A percentile compares a stretch with the other conserved stretches of the same genome.
phyloP scores from a whole-genome alignment of 1,284 basidiomycete species.

The Sutorius eximius region DNA sequence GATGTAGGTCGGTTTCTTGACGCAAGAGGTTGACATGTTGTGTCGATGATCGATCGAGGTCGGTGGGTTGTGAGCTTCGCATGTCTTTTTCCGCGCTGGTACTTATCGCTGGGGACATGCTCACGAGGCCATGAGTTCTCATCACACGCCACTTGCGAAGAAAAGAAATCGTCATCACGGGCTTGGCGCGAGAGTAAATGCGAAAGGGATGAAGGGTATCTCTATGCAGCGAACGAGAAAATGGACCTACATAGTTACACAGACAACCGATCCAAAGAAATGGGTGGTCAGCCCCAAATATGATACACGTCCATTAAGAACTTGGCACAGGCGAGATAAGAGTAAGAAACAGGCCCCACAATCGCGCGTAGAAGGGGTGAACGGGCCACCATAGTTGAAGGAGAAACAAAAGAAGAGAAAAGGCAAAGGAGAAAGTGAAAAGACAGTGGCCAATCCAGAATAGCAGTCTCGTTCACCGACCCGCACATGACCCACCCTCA shows the following conservation, averaged over 20 bases:
- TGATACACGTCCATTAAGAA: constrained; percentile 26
- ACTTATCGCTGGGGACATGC: not conserved
- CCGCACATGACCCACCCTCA: constrained; percentile 9
- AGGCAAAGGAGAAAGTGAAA: not conserved
- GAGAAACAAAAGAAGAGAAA: constrained; percentile 7
- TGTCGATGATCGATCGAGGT: not conserved
- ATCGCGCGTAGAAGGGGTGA: constrained; percentile 6
- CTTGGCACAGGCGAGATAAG: constrained; percentile 10
- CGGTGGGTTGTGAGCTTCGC: not conserved
- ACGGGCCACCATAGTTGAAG: constrained; percentile 13
- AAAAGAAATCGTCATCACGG: not conserved
- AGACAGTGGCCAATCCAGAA: constrained; percentile 5
- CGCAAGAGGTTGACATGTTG: not conserved
- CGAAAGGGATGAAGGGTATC: constrained; percentile 23
- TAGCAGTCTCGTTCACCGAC: constrained; percentile 17
- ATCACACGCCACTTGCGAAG: not conserved
- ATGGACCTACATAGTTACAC: constrained; percentile 28
- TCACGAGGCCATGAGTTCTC: not conserved
- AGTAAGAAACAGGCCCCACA: constrained; percentile 7
- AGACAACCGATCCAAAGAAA: constrained; percentile 18
- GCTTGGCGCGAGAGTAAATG: not conserved
- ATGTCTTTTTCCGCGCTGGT: too few species aligned
- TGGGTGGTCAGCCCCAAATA: constrained; percentile 3
- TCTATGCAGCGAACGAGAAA: constrained; percentile 11
- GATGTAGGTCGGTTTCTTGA: constrained; percentile 26